Evolutionary conservation across 1,139 yeast genomes (phyloP).

Genomic region (Taphrina flavorubra): DNA sequence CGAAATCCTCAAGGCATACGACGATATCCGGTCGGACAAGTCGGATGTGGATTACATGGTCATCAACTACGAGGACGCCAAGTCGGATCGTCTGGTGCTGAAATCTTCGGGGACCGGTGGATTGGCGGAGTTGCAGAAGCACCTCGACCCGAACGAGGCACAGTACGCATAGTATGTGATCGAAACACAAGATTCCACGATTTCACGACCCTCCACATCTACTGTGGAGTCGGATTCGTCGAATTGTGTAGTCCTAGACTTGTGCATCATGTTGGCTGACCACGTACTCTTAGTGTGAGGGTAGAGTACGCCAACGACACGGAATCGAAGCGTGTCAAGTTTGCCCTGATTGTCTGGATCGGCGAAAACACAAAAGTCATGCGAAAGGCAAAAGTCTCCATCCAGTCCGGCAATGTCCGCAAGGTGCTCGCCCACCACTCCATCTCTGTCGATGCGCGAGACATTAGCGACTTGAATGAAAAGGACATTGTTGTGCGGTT

Average conservation of each 20-base stretch:
- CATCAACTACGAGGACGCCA: constrained; percentile 36
- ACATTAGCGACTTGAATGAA: constrained; percentile 29
- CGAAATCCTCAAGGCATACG: constrained; percentile 54
- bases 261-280: not conserved
- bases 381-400: constrained; percentile 37
- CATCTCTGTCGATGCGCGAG: constrained; percentile 35
- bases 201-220: not conserved
- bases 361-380: constrained; percentile 36
- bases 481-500: constrained; percentile 36
- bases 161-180: constrained; percentile 34
- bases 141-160: constrained; percentile 33
- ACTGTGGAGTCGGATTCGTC: not conserved
- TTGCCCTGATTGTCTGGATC: constrained; percentile 35
- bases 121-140: constrained; percentile 21
- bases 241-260: not conserved
- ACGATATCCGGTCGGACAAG: constrained; percentile 38
- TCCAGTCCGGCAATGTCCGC: constrained; percentile 32
- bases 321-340: constrained; percentile 31
- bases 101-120: constrained; percentile 35
- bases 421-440: constrained; percentile 28
- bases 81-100: constrained; percentile 30
- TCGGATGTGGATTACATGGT: constrained; percentile 35
- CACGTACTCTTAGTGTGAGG: constrained; percentile 13
- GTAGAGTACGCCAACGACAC: constrained; percentile 40
- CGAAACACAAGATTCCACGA: not conserved